Evolutionary conservation across 371 early-diverging fungal genomes (phyloP).

Genomic region (Rozella allomycis): DNA sequence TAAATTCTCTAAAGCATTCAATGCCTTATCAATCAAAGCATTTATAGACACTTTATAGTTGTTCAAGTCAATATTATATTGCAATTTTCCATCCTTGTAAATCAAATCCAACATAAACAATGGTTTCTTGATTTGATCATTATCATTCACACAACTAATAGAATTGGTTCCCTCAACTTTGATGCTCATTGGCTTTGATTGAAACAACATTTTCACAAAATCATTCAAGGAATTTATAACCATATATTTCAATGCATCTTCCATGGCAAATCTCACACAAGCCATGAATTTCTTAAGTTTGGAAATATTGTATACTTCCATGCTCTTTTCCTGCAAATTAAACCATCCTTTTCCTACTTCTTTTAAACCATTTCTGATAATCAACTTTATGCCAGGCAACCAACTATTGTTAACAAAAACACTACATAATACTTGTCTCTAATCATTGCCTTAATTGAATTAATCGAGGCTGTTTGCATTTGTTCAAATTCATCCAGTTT

Average conservation of each 20-base stretch:
- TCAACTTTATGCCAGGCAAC: conserved; percentile 15
- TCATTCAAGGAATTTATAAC: conserved; percentile 18
- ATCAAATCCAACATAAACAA: conserved; percentile 22
- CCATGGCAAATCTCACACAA: conserved; percentile 25
- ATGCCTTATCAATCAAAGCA: conserved; percentile 19
- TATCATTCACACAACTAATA: conserved; percentile 8
- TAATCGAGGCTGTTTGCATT: conserved; percentile 17
- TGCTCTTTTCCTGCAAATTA: conserved; percentile 26
- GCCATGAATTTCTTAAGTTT: conserved; percentile 29
- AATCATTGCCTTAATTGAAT: conserved; percentile 12
- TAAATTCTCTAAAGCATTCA: conserved; percentile 16
- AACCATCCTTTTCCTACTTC: conserved; percentile 38
- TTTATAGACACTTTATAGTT: conserved; percentile 13
- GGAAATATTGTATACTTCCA: conserved; percentile 28
- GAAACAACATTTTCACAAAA: conserved; percentile 12
- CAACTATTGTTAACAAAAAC: conserved; percentile 10
- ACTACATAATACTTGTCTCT: conserved; percentile 15
- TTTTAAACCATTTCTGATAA: conserved; percentile 19
- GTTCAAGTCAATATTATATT: conserved; percentile 17
- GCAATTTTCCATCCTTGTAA: conserved; percentile 15
- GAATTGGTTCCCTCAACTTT: conserved; percentile 16
- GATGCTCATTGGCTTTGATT: conserved; percentile 14
- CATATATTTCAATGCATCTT: conserved; percentile 24
- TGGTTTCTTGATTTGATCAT: conserved; percentile 2
- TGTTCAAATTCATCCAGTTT: conserved; percentile 31